Conservation (phyloP, 352 stramenopile genomes). For the Pelagophyceae sp. region DNA sequence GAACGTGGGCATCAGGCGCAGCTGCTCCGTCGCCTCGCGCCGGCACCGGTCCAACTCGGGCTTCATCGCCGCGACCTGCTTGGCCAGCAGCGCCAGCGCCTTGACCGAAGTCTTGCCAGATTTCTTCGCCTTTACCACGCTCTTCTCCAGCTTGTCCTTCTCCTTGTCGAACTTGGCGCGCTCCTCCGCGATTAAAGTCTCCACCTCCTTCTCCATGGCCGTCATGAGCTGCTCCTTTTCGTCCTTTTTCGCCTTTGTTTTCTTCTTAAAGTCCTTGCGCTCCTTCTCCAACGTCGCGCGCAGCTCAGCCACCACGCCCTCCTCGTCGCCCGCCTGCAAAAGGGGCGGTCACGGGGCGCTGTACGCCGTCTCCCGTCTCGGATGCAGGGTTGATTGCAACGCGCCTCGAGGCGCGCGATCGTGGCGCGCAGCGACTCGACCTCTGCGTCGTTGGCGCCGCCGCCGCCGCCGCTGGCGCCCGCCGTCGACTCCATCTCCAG, state of each 20-base stretch:
- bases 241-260: slow-evolving; percentile 11
- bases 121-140: slow-evolving; percentile 15
- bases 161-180: slow-evolving; percentile 19
- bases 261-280: slow-evolving; percentile 22
- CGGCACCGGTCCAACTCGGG: background rate
- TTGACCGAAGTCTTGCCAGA: background rate
- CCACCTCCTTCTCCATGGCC: slow-evolving; percentile 19
- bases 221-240: slow-evolving; percentile 25
- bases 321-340: background rate
- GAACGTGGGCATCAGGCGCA: background rate
- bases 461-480: background rate
- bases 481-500: background rate
- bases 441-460: background rate
- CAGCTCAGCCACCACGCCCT: background rate
- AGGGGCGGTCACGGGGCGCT: too few relatives aligned
- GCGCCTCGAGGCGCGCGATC: background rate
- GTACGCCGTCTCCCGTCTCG: background rate
- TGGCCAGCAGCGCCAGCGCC: background rate
- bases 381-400: background rate
- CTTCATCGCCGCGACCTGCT: slow-evolving; percentile 11
- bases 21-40: background rate
- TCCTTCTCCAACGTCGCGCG: slow-evolving; percentile 20
- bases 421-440: background rate
- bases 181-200: slow-evolving; percentile 16
- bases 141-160: slow-evolving; percentile 17